Conservation (phyloP, 208 protist genomes). For the Zelonia costaricensis region DNA sequence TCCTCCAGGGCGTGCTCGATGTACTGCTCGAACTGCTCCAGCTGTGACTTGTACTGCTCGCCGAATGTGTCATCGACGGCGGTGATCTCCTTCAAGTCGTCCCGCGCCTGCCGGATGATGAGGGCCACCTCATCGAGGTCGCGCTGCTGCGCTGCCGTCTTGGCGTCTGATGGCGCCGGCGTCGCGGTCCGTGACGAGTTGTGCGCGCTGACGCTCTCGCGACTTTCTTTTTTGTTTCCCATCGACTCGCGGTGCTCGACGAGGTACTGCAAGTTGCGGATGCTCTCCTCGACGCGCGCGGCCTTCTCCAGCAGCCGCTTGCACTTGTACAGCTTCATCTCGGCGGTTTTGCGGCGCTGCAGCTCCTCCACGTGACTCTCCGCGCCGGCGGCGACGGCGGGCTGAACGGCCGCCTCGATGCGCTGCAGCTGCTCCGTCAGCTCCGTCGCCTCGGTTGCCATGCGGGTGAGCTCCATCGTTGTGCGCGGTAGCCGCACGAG, state of each 20-base stretch:
- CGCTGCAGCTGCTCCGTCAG: constrained; percentile 47
- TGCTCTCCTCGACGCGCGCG: constrained; percentile 40
- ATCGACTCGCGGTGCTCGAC: constrained; percentile 34
- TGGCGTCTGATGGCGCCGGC: neutral
- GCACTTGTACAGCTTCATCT: constrained; percentile 58
- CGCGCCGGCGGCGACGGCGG: constrained; percentile 15
- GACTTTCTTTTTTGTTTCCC: neutral
- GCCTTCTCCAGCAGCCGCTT: constrained; percentile 46
- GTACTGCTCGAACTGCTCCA: constrained; percentile 59
- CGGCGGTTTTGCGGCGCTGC: constrained; percentile 35
- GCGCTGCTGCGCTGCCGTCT: constrained; percentile 6
- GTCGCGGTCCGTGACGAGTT: neutral
- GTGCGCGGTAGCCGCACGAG: constrained; percentile 71
- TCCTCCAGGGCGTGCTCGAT: constrained; percentile 61
- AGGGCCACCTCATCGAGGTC: constrained; percentile 25
- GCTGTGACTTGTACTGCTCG: constrained; percentile 44
- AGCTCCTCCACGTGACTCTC: constrained; percentile 32
- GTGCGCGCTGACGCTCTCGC: no score
- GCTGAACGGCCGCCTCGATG: constrained; percentile 39
- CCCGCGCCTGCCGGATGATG: constrained; percentile 33
- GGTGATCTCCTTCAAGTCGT: constrained; percentile 50
- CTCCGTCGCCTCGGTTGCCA: constrained; percentile 56
- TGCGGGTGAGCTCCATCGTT: constrained; percentile 67
- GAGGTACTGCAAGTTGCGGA: constrained; percentile 49
- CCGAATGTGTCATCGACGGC: constrained; percentile 61